These are phyloP conservation scores for Verruconis gallopava DNA, from an alignment of 2,329 filamentous ascomycete species.

Conservation along the genomic window DNA sequence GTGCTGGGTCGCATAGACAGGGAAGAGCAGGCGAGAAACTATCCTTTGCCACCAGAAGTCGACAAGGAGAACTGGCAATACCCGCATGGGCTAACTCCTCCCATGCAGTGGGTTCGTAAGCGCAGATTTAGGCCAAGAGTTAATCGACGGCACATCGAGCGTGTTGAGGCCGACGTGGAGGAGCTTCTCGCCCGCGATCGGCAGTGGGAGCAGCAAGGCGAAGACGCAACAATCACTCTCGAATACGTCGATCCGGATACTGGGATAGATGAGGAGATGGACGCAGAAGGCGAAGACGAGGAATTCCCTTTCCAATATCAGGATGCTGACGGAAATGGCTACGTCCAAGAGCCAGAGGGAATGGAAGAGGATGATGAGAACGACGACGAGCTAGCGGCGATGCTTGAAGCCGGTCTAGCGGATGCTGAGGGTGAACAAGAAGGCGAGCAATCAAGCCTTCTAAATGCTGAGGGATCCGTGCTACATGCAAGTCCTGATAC, in stretches of 20 bases:
- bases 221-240: constrained; percentile 14
- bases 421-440: constrained; percentile 24
- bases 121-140: constrained; percentile 73
- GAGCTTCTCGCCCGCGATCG: constrained; percentile 57
- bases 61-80: constrained; percentile 56
- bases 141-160: constrained; percentile 70
- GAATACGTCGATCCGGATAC: constrained; percentile 19
- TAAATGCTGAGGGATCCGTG: background rate
- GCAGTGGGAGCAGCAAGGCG: constrained; percentile 29
- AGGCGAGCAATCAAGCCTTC: constrained; percentile 19
- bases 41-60: constrained; percentile 58
- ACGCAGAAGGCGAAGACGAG: constrained; percentile 26
- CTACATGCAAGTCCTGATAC: constrained; percentile 12
- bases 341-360: constrained; percentile 33
- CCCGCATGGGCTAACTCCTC: constrained; percentile 76
- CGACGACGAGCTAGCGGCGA: constrained; percentile 22
- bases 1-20: constrained; percentile 56
- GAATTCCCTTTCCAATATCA: constrained; percentile 6
- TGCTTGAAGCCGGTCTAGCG: constrained; percentile 21
- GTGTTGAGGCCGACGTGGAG: constrained; percentile 69
- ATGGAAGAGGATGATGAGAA: constrained; percentile 22
- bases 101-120: constrained; percentile 74
- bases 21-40: constrained; percentile 35
- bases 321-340: constrained; percentile 17
- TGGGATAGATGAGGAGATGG: constrained; percentile 31